Evolutionary conservation across 2,329 filamentous ascomycete species (phyloP).

Genomic region (Thermoascus crustaceus): DNA sequence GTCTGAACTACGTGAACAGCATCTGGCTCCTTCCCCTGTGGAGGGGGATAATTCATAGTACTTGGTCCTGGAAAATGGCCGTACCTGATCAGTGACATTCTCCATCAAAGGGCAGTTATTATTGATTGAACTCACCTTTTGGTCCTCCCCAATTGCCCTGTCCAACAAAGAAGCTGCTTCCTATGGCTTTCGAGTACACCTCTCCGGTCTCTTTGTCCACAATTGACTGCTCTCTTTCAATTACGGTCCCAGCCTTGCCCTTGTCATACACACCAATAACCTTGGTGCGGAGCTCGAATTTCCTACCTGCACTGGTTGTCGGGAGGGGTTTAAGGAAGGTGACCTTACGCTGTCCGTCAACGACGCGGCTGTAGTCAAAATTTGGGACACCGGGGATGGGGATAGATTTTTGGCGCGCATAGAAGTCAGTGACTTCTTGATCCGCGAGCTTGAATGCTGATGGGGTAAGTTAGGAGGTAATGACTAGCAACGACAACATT

Average conservation of each 20-base stretch:
- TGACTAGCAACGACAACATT: slow-evolving; percentile 1
- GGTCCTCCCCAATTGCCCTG: slow-evolving; percentile 83
- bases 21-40: slow-evolving; percentile 63
- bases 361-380: slow-evolving; percentile 64
- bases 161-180: slow-evolving; percentile 69
- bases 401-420: slow-evolving; percentile 56
- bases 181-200: slow-evolving; percentile 60
- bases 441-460: slow-evolving; percentile 66
- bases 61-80: slow-evolving; percentile 45
- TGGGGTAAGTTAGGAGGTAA: slow-evolving; percentile 12
- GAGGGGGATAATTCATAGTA: slow-evolving; percentile 68
- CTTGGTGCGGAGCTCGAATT: slow-evolving; percentile 68
- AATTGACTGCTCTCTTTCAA: slow-evolving; percentile 70
- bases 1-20: slow-evolving; percentile 63
- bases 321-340: slow-evolving; percentile 70
- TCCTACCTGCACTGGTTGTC: slow-evolving; percentile 58
- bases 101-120: background rate
- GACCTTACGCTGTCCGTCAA: slow-evolving; percentile 78
- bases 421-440: slow-evolving; percentile 78
- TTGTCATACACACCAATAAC: slow-evolving; percentile 86
- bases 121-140: slow-evolving; percentile 51
- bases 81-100: background rate
- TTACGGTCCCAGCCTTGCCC: slow-evolving; percentile 71
- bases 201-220: slow-evolving; percentile 63
- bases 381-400: slow-evolving; percentile 69